Evolutionary conservation across 2,329 filamentous ascomycete genomes (phyloP), one percentile per base, ranked within the genome.

Genomic region (Calonectria fujianensis): DNA sequence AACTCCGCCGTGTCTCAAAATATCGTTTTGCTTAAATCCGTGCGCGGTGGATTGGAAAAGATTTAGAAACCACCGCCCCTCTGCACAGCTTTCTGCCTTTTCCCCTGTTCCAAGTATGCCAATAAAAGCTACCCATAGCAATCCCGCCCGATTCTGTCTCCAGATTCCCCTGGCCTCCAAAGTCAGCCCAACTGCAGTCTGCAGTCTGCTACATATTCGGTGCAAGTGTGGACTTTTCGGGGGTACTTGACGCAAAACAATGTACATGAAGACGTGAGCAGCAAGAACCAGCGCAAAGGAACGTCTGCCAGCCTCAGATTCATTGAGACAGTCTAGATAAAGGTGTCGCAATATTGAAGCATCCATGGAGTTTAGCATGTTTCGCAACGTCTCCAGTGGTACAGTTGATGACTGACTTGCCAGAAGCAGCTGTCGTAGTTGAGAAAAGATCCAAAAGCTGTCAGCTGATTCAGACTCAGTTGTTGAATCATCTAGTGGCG

Each of bases 211-310:
- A 18, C 69, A 70, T 18, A 70, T 52, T 9, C 24, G 41, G 32
- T 48, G 57, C 13, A 70, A 18, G 6, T 41, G n/a, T 14, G 69
- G 69, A 8, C 57, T 64, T 52, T 54, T 52, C 3, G 57, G 20
- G 1, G 69, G 27, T 14, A 70, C n/a, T 31, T 54, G 45, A n/a
- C 69, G 57, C 45, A 70, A 32, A n/a, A 48, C 14, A 2, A 54
- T 13, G 32, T 70, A 70, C 48, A 65, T 24, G 48, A 70, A 64
- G 32, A 65, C 9, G 45, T 70, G 57, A 16, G 69, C 45, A 45
- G 69, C 69, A 18, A 52, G 57, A 11, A 54, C 48, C 1, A 70
- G 57, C 1, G 57, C 45, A n/a, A 24, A 24, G 4, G 57, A 70
- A 20, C 69, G 57, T 35, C 48, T 39, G 4, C 35, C 10, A 27